Base-by-base conservation (phyloP, 768 basidiomycete genomes). In the Dioszegia crocea region DNA sequence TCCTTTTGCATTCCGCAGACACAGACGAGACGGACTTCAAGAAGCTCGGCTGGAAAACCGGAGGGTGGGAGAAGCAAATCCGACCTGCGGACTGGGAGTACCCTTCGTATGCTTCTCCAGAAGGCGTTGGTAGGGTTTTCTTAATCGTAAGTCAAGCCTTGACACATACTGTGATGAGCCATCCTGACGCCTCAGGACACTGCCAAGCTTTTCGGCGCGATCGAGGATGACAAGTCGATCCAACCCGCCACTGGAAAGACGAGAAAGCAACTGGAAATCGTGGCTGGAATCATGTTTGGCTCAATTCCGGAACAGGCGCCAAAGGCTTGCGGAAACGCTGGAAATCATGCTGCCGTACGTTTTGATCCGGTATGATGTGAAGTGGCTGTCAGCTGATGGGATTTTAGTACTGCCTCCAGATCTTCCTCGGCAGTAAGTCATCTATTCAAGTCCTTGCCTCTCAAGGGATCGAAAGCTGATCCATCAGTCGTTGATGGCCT, bases 281-380 rank as follows among this genome's bases (percentile, higher is more conserved):
- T 67, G 10, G 66, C 62, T 6, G 17, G 41, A 4, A 51, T 62
- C 24, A 62, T 70, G 56, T 70, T 70, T 57, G 61, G 67, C 4
- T 14, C 56, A 19, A 61, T 63, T 24, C 24, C 44, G 4, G 53
- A 24, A 1, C 56, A 53, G 40, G 29, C 16, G 16, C 56, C 61
- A 17, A 51, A 63, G 6, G 59, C 60, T 16, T 67, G 57, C 23
- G 73, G 70, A 2, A 76, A 75, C 50, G 64, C 69, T 1, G 75
- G 75, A 2, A 76, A 76, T 39, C 58, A 67, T 31, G 73, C 75
- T 11, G 56, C 59, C 24, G 70, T 76, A 50, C 62, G 70, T 63
- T 19, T 26, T 3, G 19, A 12, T 43, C 24, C 21, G 10, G n/a
- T 21, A 10, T 17, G 29, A 19, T 43, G 30, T 8, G 23, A 3